Conservation (phyloP, 768 basidiomycete species). For the Calocera viscosa region DNA sequence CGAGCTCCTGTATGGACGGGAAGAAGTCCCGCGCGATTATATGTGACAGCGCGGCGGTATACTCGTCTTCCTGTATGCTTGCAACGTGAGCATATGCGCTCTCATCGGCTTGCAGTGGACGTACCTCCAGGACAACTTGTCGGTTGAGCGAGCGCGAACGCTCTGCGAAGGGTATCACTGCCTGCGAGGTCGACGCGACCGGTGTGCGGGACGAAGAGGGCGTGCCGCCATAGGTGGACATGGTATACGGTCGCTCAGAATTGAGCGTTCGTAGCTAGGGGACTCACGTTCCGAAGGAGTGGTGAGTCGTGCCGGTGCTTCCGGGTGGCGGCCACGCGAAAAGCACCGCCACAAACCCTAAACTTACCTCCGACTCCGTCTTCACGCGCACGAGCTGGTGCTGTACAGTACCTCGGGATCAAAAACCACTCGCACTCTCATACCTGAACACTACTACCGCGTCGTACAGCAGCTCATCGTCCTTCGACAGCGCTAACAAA, state of each 20-base stretch:
- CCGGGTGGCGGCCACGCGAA: background rate
- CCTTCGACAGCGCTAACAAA: background rate
- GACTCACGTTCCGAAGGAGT: background rate
- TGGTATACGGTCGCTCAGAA: background rate
- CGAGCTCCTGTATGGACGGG: constrained; percentile 78
- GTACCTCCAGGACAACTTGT: constrained; percentile 51
- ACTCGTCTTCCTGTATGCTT: constrained; percentile 80
- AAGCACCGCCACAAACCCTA: background rate
- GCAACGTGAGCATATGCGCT: too few species aligned
- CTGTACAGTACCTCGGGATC: constrained; percentile 8
- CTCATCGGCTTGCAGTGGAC: too few species aligned
- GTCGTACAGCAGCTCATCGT: constrained; percentile 1
- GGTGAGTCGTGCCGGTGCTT: background rate
- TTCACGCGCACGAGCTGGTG: background rate
- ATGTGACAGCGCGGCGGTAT: constrained; percentile 73
- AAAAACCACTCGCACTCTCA: background rate
- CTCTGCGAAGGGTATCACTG: background rate
- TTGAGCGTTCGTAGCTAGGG: background rate
- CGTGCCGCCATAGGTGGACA: background rate
- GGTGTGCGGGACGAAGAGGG: background rate
- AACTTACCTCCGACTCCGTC: too few species aligned
- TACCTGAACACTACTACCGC: background rate
- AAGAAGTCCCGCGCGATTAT: constrained; percentile 99
- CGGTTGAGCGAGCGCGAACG: constrained; percentile 51
- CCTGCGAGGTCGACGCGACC: background rate